Base-by-base conservation (phyloP, 169 alveolate genomes). In the Perkinsus olseni region DNA sequence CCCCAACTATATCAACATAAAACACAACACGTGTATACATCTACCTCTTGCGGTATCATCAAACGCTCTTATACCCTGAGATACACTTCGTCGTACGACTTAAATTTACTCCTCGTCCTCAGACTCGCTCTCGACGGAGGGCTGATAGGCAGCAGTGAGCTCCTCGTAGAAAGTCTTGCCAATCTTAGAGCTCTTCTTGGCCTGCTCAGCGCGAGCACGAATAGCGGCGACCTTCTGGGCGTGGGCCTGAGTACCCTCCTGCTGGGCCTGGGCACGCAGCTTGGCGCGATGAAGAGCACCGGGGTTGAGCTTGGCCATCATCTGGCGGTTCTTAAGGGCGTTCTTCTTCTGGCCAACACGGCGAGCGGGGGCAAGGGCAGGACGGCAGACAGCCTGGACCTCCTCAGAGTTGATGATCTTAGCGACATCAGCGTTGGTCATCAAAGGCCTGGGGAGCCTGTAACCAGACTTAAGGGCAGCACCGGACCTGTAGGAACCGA, bases 371-470 rank as follows among this genome's bases (percentile, higher is more conserved):
- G 91, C 94, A 91, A 62, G 93, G 93, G 92, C 94, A 36, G 98
- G 98, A 94, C 98, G 96, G 93, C 98, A 96, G 94, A 97, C 98
- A 34, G 97, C 93, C 97, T 99, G 99, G 91, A 99, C 99, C 95
- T 98, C 98, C 51, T 98, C 98, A 91, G 99, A 97, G 97, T 99
- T 98, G 96, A 99, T 97, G 95, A 99, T 96, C 94, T 99, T 98
- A 82, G 99, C 97, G 92, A 99, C 95, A 94, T 99, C 99, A 92
- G 99, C 98, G 95, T 98, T 98, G 82, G 96, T 95, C 97, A 98
- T 95, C 82, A 94, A 93, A 38, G 96, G 94, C 45, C 97, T 95
- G 38, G 96, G 96, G 24, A 96, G 94, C 92, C 92, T 94, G 95
- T 96, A 96, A 91, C 96, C 94, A 74, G 92, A 92, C 91, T 94